Base-by-base conservation (phyloP, 2,329 filamentous ascomycete species). In the Ceratocystis albifundus region DNA sequence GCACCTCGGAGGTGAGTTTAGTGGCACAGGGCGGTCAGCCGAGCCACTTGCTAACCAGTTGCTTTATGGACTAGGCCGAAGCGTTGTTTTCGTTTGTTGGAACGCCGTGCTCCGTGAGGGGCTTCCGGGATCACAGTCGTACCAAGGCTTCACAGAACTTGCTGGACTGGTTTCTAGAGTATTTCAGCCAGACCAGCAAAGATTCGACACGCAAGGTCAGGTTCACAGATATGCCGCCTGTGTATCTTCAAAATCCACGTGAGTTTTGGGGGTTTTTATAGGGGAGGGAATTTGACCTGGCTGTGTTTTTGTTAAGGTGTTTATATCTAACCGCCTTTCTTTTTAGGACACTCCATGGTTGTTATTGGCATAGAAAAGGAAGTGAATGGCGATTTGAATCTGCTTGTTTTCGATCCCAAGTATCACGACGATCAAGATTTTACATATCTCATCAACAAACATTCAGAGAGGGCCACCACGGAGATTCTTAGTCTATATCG, bases 161-260 rank as follows among this genome's bases (percentile, higher is more conserved):
- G 61, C 59, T 65, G 8, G 61, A 61, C 45, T 82, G 30, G 80
- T 83, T 96, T 6, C 87, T 92, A 71, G 75, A 77, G 1, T 96
- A 96, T 73, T 96, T 96, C 72, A 75, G 81, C 68, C 76, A 76
- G n/a, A 81, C 80, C 15, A 75, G 76, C 3, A 76, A 78, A 5
- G 76, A 82, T 44, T 67, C 25, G 2, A 48, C 45, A 6, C 78
- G 82, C 45, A 89, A 86, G 71, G 82, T 96, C n/a, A 80, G 84
- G 64, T 77, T 80, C 65, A 96, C 93, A 0, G 75, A 80, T 15
- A 77, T 93, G 6, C 86, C 93, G 48, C 92, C 94, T 0, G 86
- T 97, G 50, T 97, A 96, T 75, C 85, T 96, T 69, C 93, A 97
- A 73, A 89, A 94, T 71, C 84, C 85, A 69, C 87, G 86, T 85